These are phyloP conservation scores for Paramarasmius palmivorus DNA, from an alignment of 1,284 basidiomycete genomes.

Conservation along the genomic window DNA sequence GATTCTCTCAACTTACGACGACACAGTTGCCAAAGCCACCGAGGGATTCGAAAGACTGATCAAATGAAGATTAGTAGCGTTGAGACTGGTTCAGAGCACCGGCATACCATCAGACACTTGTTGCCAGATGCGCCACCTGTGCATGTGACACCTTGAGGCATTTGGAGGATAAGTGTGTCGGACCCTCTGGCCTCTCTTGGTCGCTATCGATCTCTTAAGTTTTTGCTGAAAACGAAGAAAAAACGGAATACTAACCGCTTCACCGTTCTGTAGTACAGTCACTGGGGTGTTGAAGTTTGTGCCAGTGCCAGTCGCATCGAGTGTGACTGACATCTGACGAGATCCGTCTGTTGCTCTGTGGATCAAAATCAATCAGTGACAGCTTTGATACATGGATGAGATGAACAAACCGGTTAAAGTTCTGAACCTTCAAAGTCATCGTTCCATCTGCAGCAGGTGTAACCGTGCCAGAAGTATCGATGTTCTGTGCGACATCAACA, in stretches of 20 bases:
- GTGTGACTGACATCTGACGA: constrained; percentile 24
- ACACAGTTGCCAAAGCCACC: constrained; percentile 44
- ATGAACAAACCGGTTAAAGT: constrained; percentile 24
- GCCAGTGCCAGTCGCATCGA: constrained; percentile 39
- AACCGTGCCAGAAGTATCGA: constrained; percentile 23
- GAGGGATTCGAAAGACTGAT: constrained; percentile 32
- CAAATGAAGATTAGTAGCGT: neutral
- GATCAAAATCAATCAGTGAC: neutral
- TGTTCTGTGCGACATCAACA: constrained; percentile 19
- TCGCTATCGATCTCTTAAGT: constrained; percentile 7
- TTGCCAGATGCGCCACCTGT: constrained; percentile 33
- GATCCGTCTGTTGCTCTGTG: constrained; percentile 22
- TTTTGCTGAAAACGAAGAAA: neutral
- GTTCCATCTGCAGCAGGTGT: constrained; percentile 20
- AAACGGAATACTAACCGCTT: constrained; percentile 25
- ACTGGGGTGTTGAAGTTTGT: constrained; percentile 32
- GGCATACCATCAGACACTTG: constrained; percentile 30
- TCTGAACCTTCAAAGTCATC: constrained; percentile 18
- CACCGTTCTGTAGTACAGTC: constrained; percentile 37
- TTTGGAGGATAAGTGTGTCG: constrained; percentile 30
- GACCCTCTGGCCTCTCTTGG: constrained; percentile 30
- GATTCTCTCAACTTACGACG: constrained; percentile 31
- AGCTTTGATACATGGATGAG: too few relatives aligned
- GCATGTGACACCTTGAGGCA: constrained; percentile 39
- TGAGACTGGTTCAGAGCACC: neutral